Conservation (phyloP, 1,284 basidiomycete species). For the Rhodofomes roseus region DNA sequence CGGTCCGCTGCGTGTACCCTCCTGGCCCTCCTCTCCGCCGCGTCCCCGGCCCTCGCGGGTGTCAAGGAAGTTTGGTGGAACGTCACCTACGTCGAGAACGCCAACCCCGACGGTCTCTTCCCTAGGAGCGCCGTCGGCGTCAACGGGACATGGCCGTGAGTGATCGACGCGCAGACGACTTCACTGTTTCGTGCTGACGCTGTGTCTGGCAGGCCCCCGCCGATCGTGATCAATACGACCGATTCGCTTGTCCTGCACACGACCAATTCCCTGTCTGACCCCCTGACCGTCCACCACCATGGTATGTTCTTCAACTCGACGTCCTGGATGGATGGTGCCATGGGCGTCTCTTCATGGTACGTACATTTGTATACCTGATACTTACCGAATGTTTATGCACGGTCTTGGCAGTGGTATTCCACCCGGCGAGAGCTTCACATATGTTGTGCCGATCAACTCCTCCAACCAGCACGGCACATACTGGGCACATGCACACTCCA, state of each 20-base stretch:
- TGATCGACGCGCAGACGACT: constrained; percentile 11
- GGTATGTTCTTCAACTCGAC: constrained; percentile 91
- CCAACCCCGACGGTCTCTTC: constrained; percentile 74
- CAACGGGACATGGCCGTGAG: constrained; percentile 90
- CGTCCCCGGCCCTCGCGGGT: constrained; percentile 44
- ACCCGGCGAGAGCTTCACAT: constrained; percentile 68
- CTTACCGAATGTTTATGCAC: neutral
- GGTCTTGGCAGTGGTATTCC: constrained; percentile 70
- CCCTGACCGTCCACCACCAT: constrained; percentile 78
- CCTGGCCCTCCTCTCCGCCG: constrained; percentile 27
- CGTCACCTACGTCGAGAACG: constrained; percentile 67
- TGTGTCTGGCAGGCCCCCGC: constrained; percentile 61
- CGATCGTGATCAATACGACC: constrained; percentile 66
- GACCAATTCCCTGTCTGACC: constrained; percentile 62
- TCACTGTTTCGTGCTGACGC: neutral
- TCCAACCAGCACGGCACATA: constrained; percentile 82
- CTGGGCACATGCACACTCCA: constrained; percentile 80
- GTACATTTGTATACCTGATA: constrained; percentile 11
- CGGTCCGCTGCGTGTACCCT: constrained; percentile 13
- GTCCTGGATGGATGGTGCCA: constrained; percentile 87
- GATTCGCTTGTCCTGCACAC: constrained; percentile 79
- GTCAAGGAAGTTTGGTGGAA: constrained; percentile 79
- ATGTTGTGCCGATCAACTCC: constrained; percentile 73
- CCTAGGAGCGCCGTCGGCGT: constrained; percentile 80
- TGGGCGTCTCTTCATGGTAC: constrained; percentile 80